Evolutionary conservation across 306 rosid genomes (phyloP).

Genomic region (Herpetospermum pedunculosum): DNA sequence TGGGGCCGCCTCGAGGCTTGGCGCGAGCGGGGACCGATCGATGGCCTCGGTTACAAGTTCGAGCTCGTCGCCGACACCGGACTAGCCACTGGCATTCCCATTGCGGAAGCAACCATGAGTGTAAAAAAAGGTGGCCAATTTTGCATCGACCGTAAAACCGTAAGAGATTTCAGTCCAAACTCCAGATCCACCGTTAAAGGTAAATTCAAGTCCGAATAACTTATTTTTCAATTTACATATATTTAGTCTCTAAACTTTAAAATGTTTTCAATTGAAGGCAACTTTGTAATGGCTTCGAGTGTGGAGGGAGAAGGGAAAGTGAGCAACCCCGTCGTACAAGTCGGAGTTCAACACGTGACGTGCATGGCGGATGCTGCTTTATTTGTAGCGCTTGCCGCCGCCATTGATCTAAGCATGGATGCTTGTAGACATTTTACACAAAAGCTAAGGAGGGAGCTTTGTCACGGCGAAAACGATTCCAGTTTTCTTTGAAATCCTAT

Average conservation of each 20-base stretch:
- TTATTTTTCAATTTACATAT: background rate
- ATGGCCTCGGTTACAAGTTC: constrained; percentile 82
- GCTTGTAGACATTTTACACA: constrained; percentile 75
- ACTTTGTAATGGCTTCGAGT: constrained; percentile 68
- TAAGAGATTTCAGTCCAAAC: background rate
- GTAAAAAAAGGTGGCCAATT: constrained; percentile 68
- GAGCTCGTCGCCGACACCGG: constrained; percentile 60
- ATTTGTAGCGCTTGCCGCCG: constrained; percentile 76
- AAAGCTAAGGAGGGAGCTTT: constrained; percentile 80
- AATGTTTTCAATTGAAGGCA: constrained; percentile 21
- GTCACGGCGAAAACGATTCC: constrained; percentile 45
- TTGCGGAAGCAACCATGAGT: constrained; percentile 70
- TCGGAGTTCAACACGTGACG: constrained; percentile 75
- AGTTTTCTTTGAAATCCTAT: background rate
- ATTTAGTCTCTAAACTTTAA: background rate
- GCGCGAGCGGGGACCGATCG: constrained; percentile 70
- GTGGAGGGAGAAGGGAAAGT: constrained; percentile 82
- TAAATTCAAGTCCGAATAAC: too few relatives aligned
- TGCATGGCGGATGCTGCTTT: constrained; percentile 96
- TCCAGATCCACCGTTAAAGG: background rate
- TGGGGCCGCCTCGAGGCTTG: constrained; percentile 94
- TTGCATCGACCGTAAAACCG: constrained; percentile 41
- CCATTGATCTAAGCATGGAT: constrained; percentile 96
- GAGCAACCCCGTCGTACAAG: constrained; percentile 73
- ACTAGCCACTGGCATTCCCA: constrained; percentile 34